Base-by-base conservation (phyloP, 2,329 filamentous ascomycete species). In the Paracorniculantispora psalliotae region DNA sequence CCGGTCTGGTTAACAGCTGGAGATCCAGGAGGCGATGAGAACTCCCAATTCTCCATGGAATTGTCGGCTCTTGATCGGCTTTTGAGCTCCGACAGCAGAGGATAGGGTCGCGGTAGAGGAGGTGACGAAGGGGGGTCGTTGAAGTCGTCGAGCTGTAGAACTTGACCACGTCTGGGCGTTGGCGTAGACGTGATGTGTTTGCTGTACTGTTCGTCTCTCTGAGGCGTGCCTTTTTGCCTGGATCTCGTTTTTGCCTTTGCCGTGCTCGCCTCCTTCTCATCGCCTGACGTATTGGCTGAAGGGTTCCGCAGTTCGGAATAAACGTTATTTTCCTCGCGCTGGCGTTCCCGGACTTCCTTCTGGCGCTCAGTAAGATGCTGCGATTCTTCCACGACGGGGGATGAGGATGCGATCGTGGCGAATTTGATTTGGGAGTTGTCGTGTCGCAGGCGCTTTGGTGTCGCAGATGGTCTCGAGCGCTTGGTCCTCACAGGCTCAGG, bases 351-450 rank as follows among this genome's bases (percentile, higher is more conserved):
- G 44, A 93, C 85, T 66, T 96, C 91, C 66, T 81, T 87, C 69
- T 96, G 91, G 46, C 85, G 83, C 37, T 92, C 89, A 0, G 91
- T 96, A 51, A 96, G 75, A 19, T 86, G 73, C 65, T 94, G 91
- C 0, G 89, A 91, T 59, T 90, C 86, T 2, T 80, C 68, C 0
- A 71, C 73, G 15, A 75, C 72, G 4, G 79, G 73, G 3, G 80
- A 71, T 0, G 86, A 84, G 13, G 85, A 84, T 30, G 83, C 81
- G 49, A 93, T 87, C 0, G 84, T 75, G 2, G 87, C 84, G 67
- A 94, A 94, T 46, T 90, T 81, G 26, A 96, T 81, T 67, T 96
- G 91, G 0, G 91, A 96, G 71, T 96, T 83, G 62, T 96, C 84
- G 65, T 96, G 91, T 35, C 89, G 84, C 28, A 87, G 77, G 61